phyloP scores from a whole-genome alignment of 2,329 filamentous ascomycete species.

The Didymella sp. region DNA sequence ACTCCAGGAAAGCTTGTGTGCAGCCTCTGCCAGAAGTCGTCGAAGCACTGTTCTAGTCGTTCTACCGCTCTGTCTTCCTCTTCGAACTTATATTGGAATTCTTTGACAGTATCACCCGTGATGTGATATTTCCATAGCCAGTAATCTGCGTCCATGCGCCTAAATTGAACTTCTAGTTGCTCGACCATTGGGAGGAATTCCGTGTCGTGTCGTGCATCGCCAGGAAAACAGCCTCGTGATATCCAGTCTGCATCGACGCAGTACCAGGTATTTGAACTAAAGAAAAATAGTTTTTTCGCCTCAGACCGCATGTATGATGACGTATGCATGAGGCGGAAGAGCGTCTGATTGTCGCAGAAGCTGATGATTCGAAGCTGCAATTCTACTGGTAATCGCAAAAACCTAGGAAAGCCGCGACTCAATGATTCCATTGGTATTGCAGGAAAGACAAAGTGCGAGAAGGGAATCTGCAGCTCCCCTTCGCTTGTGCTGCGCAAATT shows the following conservation, averaged over 20 bases:
- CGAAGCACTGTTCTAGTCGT: not conserved
- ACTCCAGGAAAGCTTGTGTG: constrained; percentile 1
- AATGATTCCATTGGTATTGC: not conserved
- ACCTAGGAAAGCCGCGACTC: not conserved
- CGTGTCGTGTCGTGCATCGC: constrained; percentile 8
- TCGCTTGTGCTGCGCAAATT: constrained; percentile 1
- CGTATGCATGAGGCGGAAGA: constrained; percentile 27
- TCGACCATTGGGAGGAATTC: not conserved
- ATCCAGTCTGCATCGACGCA: constrained; percentile 19
- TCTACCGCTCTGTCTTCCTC: not conserved
- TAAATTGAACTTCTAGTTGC: constrained; percentile 7
- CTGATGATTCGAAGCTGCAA: constrained; percentile 20
- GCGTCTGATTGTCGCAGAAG: constrained; percentile 20
- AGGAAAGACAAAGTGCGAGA: constrained; percentile 1
- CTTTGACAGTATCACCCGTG: not conserved
- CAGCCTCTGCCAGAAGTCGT: constrained; percentile 8
- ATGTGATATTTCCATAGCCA: constrained; percentile 6
- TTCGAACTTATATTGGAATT: not conserved
- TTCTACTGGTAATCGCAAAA: constrained; percentile 15
- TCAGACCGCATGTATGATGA: constrained; percentile 15
- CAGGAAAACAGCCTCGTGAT: constrained; percentile 12
- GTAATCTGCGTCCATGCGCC: constrained; percentile 2
- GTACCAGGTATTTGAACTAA: constrained; percentile 12
- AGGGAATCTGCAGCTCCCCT: constrained; percentile 4
- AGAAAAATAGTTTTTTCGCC: constrained; percentile 21